Conservation (phyloP, 345 rosid species). For the Rubroshorea leprosula region DNA sequence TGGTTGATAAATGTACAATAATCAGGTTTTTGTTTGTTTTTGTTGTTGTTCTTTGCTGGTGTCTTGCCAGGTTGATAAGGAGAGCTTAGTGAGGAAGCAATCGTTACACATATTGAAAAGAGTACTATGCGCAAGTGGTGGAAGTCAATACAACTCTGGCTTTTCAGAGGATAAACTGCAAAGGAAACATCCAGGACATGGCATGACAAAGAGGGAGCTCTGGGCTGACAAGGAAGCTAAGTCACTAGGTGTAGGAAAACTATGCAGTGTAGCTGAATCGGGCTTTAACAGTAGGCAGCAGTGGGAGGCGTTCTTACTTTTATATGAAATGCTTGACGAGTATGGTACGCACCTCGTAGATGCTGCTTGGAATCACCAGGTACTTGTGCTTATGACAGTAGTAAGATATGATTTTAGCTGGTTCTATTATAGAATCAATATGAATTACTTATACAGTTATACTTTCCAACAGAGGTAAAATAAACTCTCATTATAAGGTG, state of each 20-base stretch:
- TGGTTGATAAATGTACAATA: background rate
- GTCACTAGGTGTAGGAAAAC: slow-evolving; percentile 75
- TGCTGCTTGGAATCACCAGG: slow-evolving; percentile 98
- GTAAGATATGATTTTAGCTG: slow-evolving; percentile 4
- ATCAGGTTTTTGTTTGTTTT: slow-evolving; percentile 7
- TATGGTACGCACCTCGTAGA: slow-evolving; percentile 93
- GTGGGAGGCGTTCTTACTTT: slow-evolving; percentile 86
- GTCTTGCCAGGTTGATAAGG: slow-evolving; percentile 61
- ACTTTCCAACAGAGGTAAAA: background rate
- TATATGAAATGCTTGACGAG: slow-evolving; percentile 93
- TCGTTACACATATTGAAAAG: slow-evolving; percentile 74
- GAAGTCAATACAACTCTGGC: slow-evolving; percentile 23
- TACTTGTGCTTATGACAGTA: slow-evolving; percentile 17
- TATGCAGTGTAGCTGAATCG: slow-evolving; percentile 42
- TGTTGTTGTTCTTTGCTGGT: slow-evolving; percentile 10
- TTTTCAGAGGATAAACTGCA: slow-evolving; percentile 28
- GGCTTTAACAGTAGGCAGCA: slow-evolving; percentile 44
- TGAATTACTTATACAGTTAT: background rate
- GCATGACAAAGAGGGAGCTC: slow-evolving; percentile 62
- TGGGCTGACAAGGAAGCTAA: slow-evolving; percentile 93
- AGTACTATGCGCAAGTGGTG: slow-evolving; percentile 35
- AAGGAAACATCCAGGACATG: slow-evolving; percentile 34
- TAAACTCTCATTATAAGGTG: background rate
- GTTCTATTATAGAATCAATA: background rate
- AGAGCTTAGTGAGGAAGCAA: slow-evolving; percentile 82